These are phyloP conservation scores for Blastomyces emzantsi DNA, from an alignment of 2,329 filamentous ascomycete species.

Conservation along the genomic window DNA sequence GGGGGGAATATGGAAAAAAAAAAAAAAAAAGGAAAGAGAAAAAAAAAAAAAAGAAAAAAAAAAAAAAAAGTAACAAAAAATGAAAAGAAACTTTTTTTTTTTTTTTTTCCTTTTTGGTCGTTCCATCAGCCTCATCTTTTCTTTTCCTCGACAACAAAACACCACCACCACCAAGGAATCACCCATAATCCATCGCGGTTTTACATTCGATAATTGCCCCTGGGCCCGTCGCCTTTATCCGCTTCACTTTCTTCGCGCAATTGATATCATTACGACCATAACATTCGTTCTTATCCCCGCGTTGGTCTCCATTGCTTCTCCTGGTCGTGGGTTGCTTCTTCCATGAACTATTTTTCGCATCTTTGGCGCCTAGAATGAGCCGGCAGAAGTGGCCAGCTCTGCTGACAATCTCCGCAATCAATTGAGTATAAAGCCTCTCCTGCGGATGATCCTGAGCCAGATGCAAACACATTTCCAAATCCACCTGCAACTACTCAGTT, in stretches of 20 bases:
- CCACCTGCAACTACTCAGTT: background rate
- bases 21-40: too few relatives aligned
- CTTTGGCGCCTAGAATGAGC: slow-evolving; percentile 1
- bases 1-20: too few relatives aligned
- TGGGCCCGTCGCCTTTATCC: background rate
- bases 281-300: background rate
- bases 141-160: background rate
- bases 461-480: slow-evolving; percentile 4
- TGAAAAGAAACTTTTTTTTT: too few relatives aligned
- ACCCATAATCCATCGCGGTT: background rate
- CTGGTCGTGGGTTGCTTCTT: background rate
- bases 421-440: slow-evolving; percentile 5
- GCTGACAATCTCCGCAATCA: background rate
- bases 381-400: background rate
- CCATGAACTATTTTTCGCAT: background rate
- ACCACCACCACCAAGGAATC: background rate
- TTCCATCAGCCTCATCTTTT: slow-evolving; percentile 8
- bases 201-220: background rate
- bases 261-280: slow-evolving; percentile 6
- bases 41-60: too few relatives aligned
- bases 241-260: slow-evolving; percentile 4
- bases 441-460: slow-evolving; percentile 3
- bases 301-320: background rate
- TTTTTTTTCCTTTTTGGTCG: too few relatives aligned
- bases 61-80: too few relatives aligned